A percentile compares a stretch with the other conserved stretches of the same genome.
Conservation (phyloP, 176 grass and related monocot genomes). For the Avena sativa region DNA sequence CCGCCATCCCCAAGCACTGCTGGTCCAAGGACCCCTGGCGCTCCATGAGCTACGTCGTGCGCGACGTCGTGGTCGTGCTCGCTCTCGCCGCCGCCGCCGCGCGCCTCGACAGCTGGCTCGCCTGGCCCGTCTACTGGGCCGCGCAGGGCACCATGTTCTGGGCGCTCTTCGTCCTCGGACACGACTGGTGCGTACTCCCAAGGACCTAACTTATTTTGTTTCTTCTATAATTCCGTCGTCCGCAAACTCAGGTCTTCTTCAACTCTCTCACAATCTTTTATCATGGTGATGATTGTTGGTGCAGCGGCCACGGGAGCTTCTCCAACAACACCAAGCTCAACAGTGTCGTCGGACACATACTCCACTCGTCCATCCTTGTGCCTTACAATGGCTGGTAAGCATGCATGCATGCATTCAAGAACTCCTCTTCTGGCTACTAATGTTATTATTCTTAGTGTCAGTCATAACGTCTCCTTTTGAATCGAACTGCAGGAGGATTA, state of each 20-base stretch:
- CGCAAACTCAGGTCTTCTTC: not conserved
- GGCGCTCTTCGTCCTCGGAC: constrained; percentile 93
- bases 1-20: constrained; percentile 83
- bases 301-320: constrained; percentile 74
- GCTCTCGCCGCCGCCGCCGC: constrained; percentile 65
- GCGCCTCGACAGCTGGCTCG: constrained; percentile 60
- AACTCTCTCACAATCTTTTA: not conserved
- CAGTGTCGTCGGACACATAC: constrained; percentile 76
- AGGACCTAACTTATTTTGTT: not conserved
- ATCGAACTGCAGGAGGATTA: constrained; percentile 78
- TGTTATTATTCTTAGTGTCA: not conserved
- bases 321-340: constrained; percentile 63
- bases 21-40: constrained; percentile 73
- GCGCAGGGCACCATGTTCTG: constrained; percentile 98
- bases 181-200: constrained; percentile 66
- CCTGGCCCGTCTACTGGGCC: constrained; percentile 80
- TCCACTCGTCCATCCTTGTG: constrained; percentile 75
- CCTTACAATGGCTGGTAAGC: constrained; percentile 70
- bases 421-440: not conserved
- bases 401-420: not conserved
- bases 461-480: not conserved
- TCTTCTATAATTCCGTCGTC: not conserved
- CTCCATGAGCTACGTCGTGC: constrained; percentile 68
- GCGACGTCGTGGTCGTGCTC: constrained; percentile 65
- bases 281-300: not conserved